Evolutionary conservation across 2,329 filamentous ascomycete species (phyloP), one percentile per base, ranked within the genome.

Genomic region (Fusarium zealandicum): DNA sequence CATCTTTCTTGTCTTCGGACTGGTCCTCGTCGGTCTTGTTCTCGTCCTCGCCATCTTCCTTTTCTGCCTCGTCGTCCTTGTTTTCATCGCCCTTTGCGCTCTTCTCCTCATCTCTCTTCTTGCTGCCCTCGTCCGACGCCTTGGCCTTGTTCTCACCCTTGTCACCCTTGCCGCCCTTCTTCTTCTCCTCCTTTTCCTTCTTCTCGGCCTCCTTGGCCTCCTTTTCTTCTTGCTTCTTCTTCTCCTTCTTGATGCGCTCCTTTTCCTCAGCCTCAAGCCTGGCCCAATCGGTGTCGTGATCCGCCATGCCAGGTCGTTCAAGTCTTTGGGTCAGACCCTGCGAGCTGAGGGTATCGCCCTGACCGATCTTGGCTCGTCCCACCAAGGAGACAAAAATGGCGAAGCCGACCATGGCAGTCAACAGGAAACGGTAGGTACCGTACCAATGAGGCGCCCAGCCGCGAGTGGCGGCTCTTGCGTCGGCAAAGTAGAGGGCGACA

Each of bases 391-490:
- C 77, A 35, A 95, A 86, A 64, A 97, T 93, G 59, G 89, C 88
- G 36, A 85, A 80, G 32, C 93, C 93, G 22, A 96, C 93, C 56
- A 97, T 83, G 72, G 93, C 93, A 2, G 93, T 97, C 65, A 97
- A 81, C 8, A 96, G 88, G 74, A 96, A 97, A 28, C 93, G 90
- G 78, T 97, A 97, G 42, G 87, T 90, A 54, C 81, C 83, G 73
- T 96, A 97, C 93, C 93, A 97, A 31, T 80, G 71, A 18, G 93
- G 93, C 3, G 89, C 87, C 88, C 90, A 95, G 62, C 92, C 93
- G 33, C 80, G 79, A 44, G 82, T 81, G 8, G 88, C 83, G 12
- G 91, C 91, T 22, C 87, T 83, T 7, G 89, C 81, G 70, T 97
- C 93, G 54, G 87, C 87, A 72, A 93, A 93, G 80, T 96, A 97